phyloP scores from a whole-genome alignment of 305 asterid species.

The Fraxinus floribunda region DNA sequence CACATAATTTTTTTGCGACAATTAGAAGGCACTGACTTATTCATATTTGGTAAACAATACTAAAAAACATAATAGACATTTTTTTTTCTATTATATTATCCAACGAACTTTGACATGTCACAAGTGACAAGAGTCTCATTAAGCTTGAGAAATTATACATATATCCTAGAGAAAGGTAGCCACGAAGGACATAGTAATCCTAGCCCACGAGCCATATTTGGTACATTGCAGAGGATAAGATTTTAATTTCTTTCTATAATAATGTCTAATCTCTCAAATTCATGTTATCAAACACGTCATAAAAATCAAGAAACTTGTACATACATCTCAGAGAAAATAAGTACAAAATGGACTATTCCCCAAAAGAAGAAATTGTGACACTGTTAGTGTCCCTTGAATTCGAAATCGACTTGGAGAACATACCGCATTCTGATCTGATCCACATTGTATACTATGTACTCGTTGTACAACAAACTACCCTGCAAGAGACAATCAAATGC shows the following conservation, averaged over 20 bases:
- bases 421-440: conserved; percentile 92
- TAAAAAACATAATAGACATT: neutral
- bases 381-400: conserved; percentile 35
- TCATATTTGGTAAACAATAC: neutral
- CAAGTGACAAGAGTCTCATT: neutral
- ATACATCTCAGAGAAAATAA: neutral
- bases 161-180: neutral
- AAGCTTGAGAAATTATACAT: neutral
- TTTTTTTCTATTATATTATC: neutral
- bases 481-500: conserved; percentile 34
- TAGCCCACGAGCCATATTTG: neutral
- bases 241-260: neutral
- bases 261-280: neutral
- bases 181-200: neutral
- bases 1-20: neutral
- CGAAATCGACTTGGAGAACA: conserved; percentile 75
- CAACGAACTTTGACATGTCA: neutral
- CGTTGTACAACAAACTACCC: conserved; percentile 70
- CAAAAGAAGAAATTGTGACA: neutral
- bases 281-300: neutral
- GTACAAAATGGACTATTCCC: neutral
- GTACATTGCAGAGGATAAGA: neutral
- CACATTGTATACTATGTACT: conserved; percentile 81
- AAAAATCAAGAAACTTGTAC: neutral
- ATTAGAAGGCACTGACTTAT: neutral